Evolutionary conservation across 768 basidiomycete species (phyloP), one percentile per base, ranked within the genome.

Genomic region (Postia placenta): DNA sequence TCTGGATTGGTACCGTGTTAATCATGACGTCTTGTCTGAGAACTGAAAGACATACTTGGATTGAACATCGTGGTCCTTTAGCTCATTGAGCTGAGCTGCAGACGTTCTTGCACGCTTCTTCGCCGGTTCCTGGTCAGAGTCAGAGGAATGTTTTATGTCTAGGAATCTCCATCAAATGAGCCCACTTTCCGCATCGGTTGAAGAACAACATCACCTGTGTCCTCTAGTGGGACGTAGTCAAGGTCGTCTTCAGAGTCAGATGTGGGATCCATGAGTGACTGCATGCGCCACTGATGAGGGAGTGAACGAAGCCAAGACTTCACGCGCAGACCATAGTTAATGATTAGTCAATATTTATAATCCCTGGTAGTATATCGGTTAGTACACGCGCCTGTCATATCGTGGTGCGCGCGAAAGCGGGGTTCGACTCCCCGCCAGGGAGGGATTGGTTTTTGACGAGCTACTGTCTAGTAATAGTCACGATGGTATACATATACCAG

Each of bases 231-330:
- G 15, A 81, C 70, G 48, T 85, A 88, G 63, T 89, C 87, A n/a
- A 70, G 72, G 56, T 85, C 83, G 51, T 83, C 78, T 57, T 84
- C 84, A 20, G 80, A 82, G 57, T 85, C 84, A 2, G 78, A 78
- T 4, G 4, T 9, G 15, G 9, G n/a, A 15, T n/a, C 15, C 42
- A 44, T 44, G 42, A 7, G 5, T 39, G 9, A 6, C 11, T 6
- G 9, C 11, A 39, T n/a, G 7, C 15, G 7, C 7, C 9, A 7
- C 38, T 39, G 20, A 17, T 19, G 19, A 39, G 12, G 7, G 17
- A 17, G 9, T 39, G 38, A 19, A 11, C 19, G 17, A 11, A 19
- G 19, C 19, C 9, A 9, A 22, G 12, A 39, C 15, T 6, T 9
- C 9, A n/a, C 19, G 17, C 12, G 7, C 19, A 7, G 38, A 39